phyloP scores from a whole-genome alignment of 2,329 filamentous ascomycete genomes.

The Amauroascus niger region DNA sequence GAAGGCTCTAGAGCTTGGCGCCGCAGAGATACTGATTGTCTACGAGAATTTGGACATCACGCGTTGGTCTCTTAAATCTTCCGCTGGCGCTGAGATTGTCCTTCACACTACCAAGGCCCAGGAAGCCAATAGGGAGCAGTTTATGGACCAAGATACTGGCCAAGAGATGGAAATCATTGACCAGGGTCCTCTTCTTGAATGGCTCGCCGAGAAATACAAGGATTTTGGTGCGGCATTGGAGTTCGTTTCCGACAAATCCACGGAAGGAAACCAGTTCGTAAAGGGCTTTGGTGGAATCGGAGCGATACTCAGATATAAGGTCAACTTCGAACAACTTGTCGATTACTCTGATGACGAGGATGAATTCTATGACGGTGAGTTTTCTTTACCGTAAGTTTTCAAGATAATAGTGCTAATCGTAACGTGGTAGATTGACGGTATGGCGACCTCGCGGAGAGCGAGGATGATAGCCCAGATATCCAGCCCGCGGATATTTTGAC shows the following conservation, averaged over 20 bases:
- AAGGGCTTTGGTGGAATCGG: slow-evolving; percentile 99
- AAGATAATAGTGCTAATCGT: slow-evolving; percentile 5
- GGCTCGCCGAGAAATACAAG: slow-evolving; percentile 97
- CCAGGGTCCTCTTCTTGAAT: slow-evolving; percentile 92
- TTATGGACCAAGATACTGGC: slow-evolving; percentile 91
- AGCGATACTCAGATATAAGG: slow-evolving; percentile 94
- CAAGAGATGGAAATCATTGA: slow-evolving; percentile 94
- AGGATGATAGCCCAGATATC: slow-evolving; percentile 65
- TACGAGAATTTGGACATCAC: slow-evolving; percentile 96
- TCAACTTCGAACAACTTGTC: slow-evolving; percentile 98
- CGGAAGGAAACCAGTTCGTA: slow-evolving; percentile 98
- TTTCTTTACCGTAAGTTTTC: slow-evolving; percentile 42
- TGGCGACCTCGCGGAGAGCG: slow-evolving; percentile 76
- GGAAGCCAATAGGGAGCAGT: slow-evolving; percentile 69
- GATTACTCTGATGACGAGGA: slow-evolving; percentile 83
- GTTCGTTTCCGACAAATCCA: slow-evolving; percentile 95
- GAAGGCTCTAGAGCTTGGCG: slow-evolving; percentile 91
- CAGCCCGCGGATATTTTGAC: slow-evolving; percentile 45
- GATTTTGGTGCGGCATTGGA: slow-evolving; percentile 93
- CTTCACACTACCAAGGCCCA: slow-evolving; percentile 83
- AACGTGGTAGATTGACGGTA: slow-evolving; percentile 69
- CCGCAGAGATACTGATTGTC: slow-evolving; percentile 87
- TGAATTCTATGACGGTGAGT: slow-evolving; percentile 72
- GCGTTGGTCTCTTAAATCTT: slow-evolving; percentile 79
- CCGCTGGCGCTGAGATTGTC: slow-evolving; percentile 59